Evolutionary conservation across 140 eudicot species (phyloP).

Genomic region (Erigeron philadelphicus): DNA sequence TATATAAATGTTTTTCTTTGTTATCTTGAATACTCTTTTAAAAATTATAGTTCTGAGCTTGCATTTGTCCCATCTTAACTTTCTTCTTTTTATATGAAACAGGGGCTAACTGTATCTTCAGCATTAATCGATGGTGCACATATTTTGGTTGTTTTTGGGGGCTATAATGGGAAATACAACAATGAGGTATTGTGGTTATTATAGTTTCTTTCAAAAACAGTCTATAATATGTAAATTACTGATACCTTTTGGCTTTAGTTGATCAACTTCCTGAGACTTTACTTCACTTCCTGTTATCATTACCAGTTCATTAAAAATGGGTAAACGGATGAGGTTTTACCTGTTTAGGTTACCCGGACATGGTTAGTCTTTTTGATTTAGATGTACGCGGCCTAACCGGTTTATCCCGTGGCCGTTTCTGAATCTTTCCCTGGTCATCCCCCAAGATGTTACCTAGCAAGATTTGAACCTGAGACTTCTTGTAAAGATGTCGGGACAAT

Average conservation of each 20-base stretch:
- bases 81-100: conserved; percentile 24
- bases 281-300: neutral
- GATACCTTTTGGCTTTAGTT: no score
- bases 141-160: conserved; percentile 81
- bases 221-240: neutral
- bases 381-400: no score
- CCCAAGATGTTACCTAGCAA: no score
- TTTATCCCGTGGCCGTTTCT: no score
- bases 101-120: conserved; percentile 85
- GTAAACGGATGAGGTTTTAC: no score
- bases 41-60: neutral
- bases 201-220: neutral
- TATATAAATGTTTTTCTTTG: neutral
- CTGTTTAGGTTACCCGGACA: no score
- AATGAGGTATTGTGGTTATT: conserved; percentile 56
- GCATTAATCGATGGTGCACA: conserved; percentile 52
- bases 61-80: neutral
- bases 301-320: no score
- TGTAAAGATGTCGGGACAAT: no score
- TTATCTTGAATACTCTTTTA: neutral
- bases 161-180: conserved; percentile 85
- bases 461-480: no score
- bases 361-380: no score
- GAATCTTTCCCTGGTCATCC: no score
- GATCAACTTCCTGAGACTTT: neutral